A percentile compares a stretch with the other conserved stretches of the same genome.
phyloP scores from a whole-genome alignment of 1,139 yeast species.

The Geotrichum armillariae region DNA sequence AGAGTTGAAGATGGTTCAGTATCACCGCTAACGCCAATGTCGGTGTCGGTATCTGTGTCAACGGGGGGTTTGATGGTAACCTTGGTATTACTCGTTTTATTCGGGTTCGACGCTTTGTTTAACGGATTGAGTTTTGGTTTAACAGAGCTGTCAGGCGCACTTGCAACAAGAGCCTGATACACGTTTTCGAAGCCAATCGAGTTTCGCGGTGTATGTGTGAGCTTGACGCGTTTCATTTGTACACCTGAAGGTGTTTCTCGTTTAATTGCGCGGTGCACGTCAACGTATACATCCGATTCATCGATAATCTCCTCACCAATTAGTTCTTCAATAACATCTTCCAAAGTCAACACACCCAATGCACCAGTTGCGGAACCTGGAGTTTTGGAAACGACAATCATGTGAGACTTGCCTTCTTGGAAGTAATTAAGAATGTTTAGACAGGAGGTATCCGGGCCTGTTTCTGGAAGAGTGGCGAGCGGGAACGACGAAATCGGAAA shows the following conservation, averaged over 20 bases:
- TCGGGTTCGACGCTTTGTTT: slow-evolving; percentile 82
- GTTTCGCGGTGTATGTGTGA: slow-evolving; percentile 24
- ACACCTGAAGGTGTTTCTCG: slow-evolving; percentile 59
- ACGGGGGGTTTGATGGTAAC: slow-evolving; percentile 42
- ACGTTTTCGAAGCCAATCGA: slow-evolving; percentile 32
- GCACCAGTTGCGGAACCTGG: slow-evolving; percentile 93
- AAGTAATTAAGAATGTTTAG: slow-evolving; percentile 90
- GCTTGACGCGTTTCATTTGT: slow-evolving; percentile 66
- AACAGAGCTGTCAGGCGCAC: slow-evolving; percentile 4
- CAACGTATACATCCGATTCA: slow-evolving; percentile 93
- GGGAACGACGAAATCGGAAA: slow-evolving; percentile 93
- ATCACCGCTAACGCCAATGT: not conserved
- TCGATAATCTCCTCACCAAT: slow-evolving; percentile 98
- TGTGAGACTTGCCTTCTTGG: slow-evolving; percentile 97
- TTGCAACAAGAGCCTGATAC: slow-evolving; percentile 24
- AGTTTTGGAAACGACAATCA: slow-evolving; percentile 85
- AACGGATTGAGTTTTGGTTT: slow-evolving; percentile 41
- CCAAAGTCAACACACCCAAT: slow-evolving; percentile 86
- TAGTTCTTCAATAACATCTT: slow-evolving; percentile 94
- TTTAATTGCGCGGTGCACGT: slow-evolving; percentile 83
- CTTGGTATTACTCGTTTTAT: slow-evolving; percentile 62
- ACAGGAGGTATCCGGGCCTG: slow-evolving; percentile 88
- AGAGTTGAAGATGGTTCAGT: not conserved
- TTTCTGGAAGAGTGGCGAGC: slow-evolving; percentile 93
- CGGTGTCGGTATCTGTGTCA: not conserved